phyloP scores from a whole-genome alignment of 306 rosid species.

The Argentina anserina region DNA sequence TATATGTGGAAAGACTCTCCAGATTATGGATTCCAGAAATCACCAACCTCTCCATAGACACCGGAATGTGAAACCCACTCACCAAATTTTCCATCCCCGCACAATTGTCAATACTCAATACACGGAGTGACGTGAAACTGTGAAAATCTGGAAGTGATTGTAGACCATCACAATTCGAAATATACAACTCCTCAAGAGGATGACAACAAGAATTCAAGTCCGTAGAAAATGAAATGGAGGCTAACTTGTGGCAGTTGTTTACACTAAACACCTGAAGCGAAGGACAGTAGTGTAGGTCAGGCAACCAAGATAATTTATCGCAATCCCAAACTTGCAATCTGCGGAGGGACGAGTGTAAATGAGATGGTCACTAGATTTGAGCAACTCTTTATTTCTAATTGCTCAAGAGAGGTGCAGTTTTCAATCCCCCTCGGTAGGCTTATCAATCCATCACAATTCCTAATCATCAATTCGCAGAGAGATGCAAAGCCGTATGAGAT shows the following conservation, averaged over 20 bases:
- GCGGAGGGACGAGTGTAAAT: background rate
- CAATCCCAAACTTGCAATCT: fast-evolving
- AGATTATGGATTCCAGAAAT: background rate
- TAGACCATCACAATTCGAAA: background rate
- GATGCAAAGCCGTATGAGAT: background rate
- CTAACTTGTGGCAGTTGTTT: no score
- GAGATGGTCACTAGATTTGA: background rate
- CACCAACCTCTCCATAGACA: background rate
- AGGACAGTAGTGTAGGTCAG: background rate
- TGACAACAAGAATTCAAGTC: background rate
- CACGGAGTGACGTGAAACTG: background rate
- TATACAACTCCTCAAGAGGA: background rate
- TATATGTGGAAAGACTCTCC: background rate
- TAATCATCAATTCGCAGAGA: background rate
- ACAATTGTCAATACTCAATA: background rate
- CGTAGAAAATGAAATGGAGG: background rate
- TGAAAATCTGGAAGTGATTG: background rate
- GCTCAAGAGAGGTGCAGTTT: background rate
- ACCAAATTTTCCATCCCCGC: background rate
- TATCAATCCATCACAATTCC: background rate
- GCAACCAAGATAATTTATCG: background rate
- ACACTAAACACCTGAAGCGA: background rate
- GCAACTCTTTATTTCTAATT: fast-evolving
- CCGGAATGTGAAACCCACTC: background rate
- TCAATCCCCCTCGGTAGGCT: background rate